phyloP scores from a whole-genome alignment of 1,139 yeast genomes.

The Saccharomyces uvarum region DNA sequence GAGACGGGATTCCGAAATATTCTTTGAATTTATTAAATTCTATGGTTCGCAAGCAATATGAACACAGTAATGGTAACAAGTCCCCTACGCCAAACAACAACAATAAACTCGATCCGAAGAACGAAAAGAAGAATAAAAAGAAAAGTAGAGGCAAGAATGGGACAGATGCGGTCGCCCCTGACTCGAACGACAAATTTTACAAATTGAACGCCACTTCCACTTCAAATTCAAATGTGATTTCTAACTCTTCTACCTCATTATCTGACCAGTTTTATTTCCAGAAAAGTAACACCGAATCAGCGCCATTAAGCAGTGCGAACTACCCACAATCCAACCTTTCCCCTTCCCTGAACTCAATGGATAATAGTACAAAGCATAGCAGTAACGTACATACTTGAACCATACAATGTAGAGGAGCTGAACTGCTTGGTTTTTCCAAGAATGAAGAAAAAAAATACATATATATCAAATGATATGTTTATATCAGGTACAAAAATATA shows the following conservation, averaged over 20 bases:
- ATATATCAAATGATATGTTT: background rate
- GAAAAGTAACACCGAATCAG: background rate
- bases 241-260: background rate
- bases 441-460: background rate
- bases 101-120: background rate
- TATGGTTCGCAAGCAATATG: slow-evolving; percentile 23
- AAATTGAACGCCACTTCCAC: background rate
- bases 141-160: background rate
- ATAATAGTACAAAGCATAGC: background rate
- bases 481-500: background rate
- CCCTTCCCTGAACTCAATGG: background rate
- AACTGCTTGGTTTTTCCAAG: background rate
- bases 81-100: slow-evolving; percentile 4
- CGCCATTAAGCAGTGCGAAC: background rate
- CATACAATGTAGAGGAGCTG: background rate
- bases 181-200: background rate
- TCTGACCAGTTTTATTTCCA: background rate
- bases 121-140: background rate
- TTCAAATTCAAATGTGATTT: background rate
- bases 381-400: background rate
- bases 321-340: background rate
- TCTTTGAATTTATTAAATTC: slow-evolving; percentile 31
- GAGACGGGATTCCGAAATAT: slow-evolving; percentile 36
- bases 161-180: background rate
- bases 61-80: slow-evolving; percentile 9